A percentile compares a stretch with the other conserved stretches of the same genome.
These are phyloP conservation scores for Karstenula rhodostoma DNA, from an alignment of 2,329 filamentous ascomycete species.

Conservation along the genomic window DNA sequence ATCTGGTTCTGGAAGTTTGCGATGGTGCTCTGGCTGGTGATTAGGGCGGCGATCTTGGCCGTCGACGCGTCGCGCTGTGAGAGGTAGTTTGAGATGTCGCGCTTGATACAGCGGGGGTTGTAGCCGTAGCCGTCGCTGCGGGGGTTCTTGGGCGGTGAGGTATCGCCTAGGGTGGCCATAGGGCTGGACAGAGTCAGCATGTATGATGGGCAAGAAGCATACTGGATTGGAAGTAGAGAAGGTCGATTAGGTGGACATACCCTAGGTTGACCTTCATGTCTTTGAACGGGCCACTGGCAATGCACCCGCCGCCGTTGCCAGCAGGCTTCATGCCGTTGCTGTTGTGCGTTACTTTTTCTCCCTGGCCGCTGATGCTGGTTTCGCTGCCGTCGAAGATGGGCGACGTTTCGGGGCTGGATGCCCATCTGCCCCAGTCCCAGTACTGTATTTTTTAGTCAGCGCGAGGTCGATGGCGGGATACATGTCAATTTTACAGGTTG, in stretches of 20 bases:
- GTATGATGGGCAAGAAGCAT: neutral
- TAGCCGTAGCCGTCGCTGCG: constrained; percentile 40
- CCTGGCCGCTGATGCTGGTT: constrained; percentile 59
- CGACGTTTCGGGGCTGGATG: constrained; percentile 55
- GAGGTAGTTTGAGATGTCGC: constrained; percentile 47
- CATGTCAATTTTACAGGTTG: constrained; percentile 45
- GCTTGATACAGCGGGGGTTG: constrained; percentile 51
- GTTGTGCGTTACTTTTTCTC: constrained; percentile 43
- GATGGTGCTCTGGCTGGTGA: constrained; percentile 37
- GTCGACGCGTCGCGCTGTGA: constrained; percentile 37
- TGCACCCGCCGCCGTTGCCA: constrained; percentile 65
- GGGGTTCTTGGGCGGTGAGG: constrained; percentile 51
- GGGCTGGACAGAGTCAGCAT: constrained; percentile 26
- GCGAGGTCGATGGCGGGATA: constrained; percentile 19
- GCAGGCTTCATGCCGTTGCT: constrained; percentile 50
- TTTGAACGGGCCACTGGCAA: constrained; percentile 61
- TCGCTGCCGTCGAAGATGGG: constrained; percentile 66
- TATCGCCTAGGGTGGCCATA: constrained; percentile 29
- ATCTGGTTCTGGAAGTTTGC: constrained; percentile 50
- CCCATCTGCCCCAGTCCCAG: constrained; percentile 63
- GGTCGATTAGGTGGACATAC: constrained; percentile 20
- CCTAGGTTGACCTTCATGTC: constrained; percentile 44
- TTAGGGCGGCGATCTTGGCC: constrained; percentile 38
- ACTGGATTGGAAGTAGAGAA: neutral
- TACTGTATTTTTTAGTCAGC: constrained; percentile 44